Conservation (phyloP, 441 rosid species). For the Bocquillonia castaneifolia region DNA sequence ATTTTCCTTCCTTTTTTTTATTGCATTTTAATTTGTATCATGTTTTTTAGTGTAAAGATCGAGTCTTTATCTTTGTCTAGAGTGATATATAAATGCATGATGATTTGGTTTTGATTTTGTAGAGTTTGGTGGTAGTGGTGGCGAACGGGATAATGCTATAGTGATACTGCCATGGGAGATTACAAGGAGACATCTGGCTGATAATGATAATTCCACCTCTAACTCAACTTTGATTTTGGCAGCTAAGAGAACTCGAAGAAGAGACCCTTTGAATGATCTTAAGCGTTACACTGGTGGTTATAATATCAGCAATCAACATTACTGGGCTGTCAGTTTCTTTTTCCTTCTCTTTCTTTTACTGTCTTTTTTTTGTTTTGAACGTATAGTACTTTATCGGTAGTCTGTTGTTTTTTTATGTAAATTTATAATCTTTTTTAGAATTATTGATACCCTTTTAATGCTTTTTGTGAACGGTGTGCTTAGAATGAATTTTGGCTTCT, state of each 20-base stretch:
- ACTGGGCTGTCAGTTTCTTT: constrained; percentile 55
- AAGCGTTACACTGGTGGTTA: constrained; percentile 71
- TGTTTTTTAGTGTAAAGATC: background rate
- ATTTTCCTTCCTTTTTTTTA: background rate
- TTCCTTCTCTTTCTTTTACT: background rate
- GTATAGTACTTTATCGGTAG: background rate
- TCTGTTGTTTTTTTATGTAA: background rate
- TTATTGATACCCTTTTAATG: background rate
- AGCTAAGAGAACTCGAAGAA: constrained; percentile 61
- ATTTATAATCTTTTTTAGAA: background rate
- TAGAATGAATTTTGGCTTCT: background rate
- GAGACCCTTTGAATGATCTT: constrained; percentile 55
- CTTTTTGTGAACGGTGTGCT: background rate
- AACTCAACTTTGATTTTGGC: constrained; percentile 61
- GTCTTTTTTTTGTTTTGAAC: too few relatives aligned
- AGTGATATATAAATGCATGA: background rate
- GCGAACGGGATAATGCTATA: constrained; percentile 24
- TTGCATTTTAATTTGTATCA: background rate
- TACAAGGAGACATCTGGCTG: constrained; percentile 48
- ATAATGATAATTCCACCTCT: constrained; percentile 29
- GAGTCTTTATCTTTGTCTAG: background rate
- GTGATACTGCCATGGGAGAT: constrained; percentile 34
- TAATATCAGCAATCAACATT: constrained; percentile 71
- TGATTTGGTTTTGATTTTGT: background rate
- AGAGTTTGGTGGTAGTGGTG: constrained; percentile 15